Conservation (phyloP, 306 rosid genomes). For the Cicer pinnatifidum region DNA sequence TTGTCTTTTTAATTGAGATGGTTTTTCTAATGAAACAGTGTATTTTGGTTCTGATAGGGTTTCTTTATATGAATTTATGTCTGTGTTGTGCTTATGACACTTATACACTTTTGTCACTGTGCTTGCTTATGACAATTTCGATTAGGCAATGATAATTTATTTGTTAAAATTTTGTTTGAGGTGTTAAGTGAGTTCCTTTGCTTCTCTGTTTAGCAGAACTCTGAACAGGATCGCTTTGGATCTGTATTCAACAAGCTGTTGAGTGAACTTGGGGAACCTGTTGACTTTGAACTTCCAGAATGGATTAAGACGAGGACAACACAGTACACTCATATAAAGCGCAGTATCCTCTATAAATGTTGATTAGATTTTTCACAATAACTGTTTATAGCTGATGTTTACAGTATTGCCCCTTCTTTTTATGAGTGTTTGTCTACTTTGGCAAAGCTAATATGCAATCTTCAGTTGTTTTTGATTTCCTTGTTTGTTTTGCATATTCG, state of each 20-base stretch:
- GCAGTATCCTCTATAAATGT: constrained; percentile 79
- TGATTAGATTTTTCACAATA: constrained; percentile 1
- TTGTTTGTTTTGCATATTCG: constrained; percentile 23
- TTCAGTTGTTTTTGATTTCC: constrained; percentile 21
- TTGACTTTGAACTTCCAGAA: constrained; percentile 88
- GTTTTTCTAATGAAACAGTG: background rate
- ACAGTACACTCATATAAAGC: constrained; percentile 72
- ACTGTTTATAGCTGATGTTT: constrained; percentile 1
- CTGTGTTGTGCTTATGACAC: background rate
- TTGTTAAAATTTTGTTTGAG: constrained; percentile 16
- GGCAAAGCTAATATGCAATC: constrained; percentile 24
- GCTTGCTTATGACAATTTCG: background rate
- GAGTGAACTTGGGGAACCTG: constrained; percentile 71
- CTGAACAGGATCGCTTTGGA: constrained; percentile 60
- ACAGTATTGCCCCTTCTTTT: background rate
- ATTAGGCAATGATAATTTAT: background rate
- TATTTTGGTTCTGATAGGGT: constrained; percentile 27
- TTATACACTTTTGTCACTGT: constrained; percentile 6
- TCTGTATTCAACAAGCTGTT: constrained; percentile 72
- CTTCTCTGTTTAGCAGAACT: constrained; percentile 56
- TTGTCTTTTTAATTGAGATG: constrained; percentile 3
- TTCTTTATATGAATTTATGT: background rate
- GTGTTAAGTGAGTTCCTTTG: constrained; percentile 40
- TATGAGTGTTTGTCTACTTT: constrained; percentile 13
- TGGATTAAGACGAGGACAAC: constrained; percentile 67